Percentiles rank a stretch among this genome's conserved stretches.
Evolutionary conservation across 1,284 basidiomycete species (phyloP).

Genomic region (Cystobasidium slooffiae): DNA sequence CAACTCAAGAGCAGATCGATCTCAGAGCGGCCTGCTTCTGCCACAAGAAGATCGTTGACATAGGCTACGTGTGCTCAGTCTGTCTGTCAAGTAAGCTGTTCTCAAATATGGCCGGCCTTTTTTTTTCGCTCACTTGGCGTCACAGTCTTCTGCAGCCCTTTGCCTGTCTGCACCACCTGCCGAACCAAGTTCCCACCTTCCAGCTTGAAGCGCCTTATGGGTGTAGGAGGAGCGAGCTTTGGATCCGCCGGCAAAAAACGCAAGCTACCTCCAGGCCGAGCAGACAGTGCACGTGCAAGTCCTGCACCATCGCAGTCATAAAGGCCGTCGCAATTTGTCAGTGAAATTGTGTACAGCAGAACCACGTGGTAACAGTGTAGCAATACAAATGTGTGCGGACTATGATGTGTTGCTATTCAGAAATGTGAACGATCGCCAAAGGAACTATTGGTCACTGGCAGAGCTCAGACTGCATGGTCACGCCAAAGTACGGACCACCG

Average conservation of each 20-base stretch:
- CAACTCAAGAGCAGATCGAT: slow-evolving; percentile 92
- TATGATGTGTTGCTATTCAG: not conserved
- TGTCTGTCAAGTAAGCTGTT: slow-evolving; percentile 79
- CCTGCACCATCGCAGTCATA: not conserved
- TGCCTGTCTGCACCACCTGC: slow-evolving; percentile 92
- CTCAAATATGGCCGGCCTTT: slow-evolving; percentile 4
- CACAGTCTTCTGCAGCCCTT: slow-evolving; percentile 85
- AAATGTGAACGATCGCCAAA: not conserved
- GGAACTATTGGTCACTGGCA: not conserved
- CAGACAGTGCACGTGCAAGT: slow-evolving; percentile 16
- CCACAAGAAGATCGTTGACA: slow-evolving; percentile 93
- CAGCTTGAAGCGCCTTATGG: slow-evolving; percentile 73
- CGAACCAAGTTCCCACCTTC: slow-evolving; percentile 92
- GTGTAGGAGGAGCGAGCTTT: slow-evolving; percentile 45
- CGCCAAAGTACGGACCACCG: slow-evolving; percentile 25
- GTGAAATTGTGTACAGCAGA: no score
- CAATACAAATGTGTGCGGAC: no score
- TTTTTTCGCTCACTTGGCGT: slow-evolving; percentile 25
- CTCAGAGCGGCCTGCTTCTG: slow-evolving; percentile 98
- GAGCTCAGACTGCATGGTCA: not conserved
- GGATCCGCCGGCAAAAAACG: slow-evolving; percentile 47
- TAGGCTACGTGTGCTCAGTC: slow-evolving; percentile 97
- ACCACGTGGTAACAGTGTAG: no score
- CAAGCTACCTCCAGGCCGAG: slow-evolving; percentile 40
- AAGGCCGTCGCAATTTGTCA: not conserved